Evolutionary conservation across 768 basidiomycete species (phyloP).

Genomic region (Pilatotrama ljubarskyi): DNA sequence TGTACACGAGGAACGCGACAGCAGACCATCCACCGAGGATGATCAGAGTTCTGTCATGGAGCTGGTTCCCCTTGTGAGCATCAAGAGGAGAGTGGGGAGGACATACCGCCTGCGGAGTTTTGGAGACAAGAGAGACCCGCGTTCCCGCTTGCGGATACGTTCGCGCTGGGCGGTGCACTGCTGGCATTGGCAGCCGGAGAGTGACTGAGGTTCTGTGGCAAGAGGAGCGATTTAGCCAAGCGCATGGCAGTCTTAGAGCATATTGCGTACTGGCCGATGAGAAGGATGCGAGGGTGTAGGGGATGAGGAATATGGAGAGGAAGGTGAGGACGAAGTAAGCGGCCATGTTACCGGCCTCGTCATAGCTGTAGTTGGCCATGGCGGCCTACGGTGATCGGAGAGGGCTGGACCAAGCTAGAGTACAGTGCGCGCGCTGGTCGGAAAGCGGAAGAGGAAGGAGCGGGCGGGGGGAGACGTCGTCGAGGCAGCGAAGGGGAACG

Average conservation of each 20-base stretch:
- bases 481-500: not conserved
- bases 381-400: slow-evolving; percentile 21
- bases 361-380: slow-evolving; percentile 85
- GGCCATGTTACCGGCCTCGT: slow-evolving; percentile 84
- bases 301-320: slow-evolving; percentile 80
- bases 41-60: slow-evolving; percentile 50
- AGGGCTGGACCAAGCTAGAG: slow-evolving; percentile 10
- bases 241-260: slow-evolving; percentile 2
- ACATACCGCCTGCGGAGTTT: slow-evolving; percentile 55
- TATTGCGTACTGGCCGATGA: slow-evolving; percentile 47
- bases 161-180: slow-evolving; percentile 59
- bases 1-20: slow-evolving; percentile 68
- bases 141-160: slow-evolving; percentile 41
- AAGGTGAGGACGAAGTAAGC: slow-evolving; percentile 91
- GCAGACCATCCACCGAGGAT: slow-evolving; percentile 72
- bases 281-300: slow-evolving; percentile 62
- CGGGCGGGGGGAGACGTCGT: slow-evolving; percentile 14
- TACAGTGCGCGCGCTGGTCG: slow-evolving; percentile 7
- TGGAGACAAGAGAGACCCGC: slow-evolving; percentile 49
- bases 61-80: slow-evolving; percentile 6
- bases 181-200: slow-evolving; percentile 59
- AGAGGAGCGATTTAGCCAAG: slow-evolving; percentile 4
- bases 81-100: not conserved
- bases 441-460: not conserved
- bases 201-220: slow-evolving; percentile 10